phyloP scores from a whole-genome alignment of 2,329 filamentous ascomycete species.

The Emericellopsis cladophorae region DNA sequence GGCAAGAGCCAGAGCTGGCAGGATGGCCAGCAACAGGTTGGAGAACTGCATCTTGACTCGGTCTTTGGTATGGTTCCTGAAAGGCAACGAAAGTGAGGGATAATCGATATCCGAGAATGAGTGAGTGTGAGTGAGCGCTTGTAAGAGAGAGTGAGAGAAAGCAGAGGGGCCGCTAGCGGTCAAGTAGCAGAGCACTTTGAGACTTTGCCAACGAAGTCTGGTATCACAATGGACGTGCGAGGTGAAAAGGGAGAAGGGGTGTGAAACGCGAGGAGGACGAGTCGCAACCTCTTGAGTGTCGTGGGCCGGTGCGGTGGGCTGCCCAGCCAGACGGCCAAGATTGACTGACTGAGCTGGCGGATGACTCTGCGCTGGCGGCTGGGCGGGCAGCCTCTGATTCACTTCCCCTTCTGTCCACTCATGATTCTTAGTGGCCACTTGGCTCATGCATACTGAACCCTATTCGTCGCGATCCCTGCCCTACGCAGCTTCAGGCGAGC shows the following conservation, averaged over 20 bases:
- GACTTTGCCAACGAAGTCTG: constrained; percentile 48
- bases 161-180: constrained; percentile 3
- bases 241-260: constrained; percentile 5
- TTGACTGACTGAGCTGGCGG: not conserved
- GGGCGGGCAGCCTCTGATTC: not conserved
- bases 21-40: constrained; percentile 31
- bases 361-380: not conserved
- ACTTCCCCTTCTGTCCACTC: too few relatives aligned
- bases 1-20: constrained; percentile 42
- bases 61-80: not conserved
- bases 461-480: too few relatives aligned
- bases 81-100: constrained; percentile 6
- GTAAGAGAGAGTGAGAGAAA: constrained; percentile 4
- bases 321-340: not conserved
- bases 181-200: constrained; percentile 5
- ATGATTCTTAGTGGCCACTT: too few relatives aligned
- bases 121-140: constrained; percentile 10
- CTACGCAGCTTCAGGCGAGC: too few relatives aligned
- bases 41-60: constrained; percentile 20
- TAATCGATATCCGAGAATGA: constrained; percentile 14
- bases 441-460: too few relatives aligned
- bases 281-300: not conserved
- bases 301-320: not conserved
- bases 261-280: not conserved
- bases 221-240: constrained; percentile 7